Percentiles rank a stretch among this genome's conserved stretches.
Conservation (phyloP, 768 basidiomycete genomes). For the Calocybe indica region DNA sequence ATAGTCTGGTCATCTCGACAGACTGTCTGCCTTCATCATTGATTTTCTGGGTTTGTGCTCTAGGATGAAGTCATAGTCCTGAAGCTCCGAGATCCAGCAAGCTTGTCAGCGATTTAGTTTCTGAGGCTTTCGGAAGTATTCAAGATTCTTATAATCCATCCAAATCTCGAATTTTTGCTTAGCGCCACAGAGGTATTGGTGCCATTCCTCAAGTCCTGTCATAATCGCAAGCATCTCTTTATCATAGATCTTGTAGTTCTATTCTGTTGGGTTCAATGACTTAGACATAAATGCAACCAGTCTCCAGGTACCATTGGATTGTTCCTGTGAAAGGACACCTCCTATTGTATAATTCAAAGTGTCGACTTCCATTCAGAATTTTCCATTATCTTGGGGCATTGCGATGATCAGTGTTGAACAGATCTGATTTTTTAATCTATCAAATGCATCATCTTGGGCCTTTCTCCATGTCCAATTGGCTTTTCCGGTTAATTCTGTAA, state of each 20-base stretch:
- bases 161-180: neutral
- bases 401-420: conserved; percentile 19
- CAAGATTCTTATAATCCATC: conserved; percentile 17
- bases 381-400: conserved; percentile 8
- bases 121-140: conserved; percentile 8
- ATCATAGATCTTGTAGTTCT: conserved; percentile 41
- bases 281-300: conserved; percentile 34
- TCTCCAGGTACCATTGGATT: conserved; percentile 17
- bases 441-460: conserved; percentile 16
- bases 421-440: conserved; percentile 16
- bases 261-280: conserved; percentile 23
- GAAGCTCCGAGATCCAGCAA: neutral
- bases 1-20: conserved; percentile 7
- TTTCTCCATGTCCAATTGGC: conserved; percentile 15
- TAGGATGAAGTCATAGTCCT: neutral
- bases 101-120: conserved; percentile 21
- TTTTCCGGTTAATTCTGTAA: conserved; percentile 16
- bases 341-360: conserved; percentile 16
- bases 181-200: conserved; percentile 6
- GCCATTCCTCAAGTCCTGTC: conserved; percentile 20
- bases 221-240: conserved; percentile 45
- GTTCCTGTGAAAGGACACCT: conserved; percentile 18
- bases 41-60: conserved; percentile 1
- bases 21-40: conserved; percentile 5
- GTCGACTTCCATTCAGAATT: conserved; percentile 16